A percentile compares a stretch with the other conserved stretches of the same genome.
Evolutionary conservation across 345 rosid genomes (phyloP).

Genomic region (Kernera saxatilis): DNA sequence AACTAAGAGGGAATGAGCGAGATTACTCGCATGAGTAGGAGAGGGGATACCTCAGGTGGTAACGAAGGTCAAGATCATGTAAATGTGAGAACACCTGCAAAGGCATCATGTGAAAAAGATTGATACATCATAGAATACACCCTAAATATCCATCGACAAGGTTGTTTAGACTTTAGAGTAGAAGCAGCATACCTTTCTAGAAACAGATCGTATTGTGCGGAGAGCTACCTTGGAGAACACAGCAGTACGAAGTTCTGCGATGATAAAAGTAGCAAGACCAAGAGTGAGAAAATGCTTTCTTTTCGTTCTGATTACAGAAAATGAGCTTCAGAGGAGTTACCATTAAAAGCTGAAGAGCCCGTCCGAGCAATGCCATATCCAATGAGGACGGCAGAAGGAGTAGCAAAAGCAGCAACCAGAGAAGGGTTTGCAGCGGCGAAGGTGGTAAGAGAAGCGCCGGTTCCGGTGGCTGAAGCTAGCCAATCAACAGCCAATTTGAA

Average conservation of each 20-base stretch:
- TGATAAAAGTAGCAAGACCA: conserved; percentile 3
- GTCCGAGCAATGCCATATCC: conserved; percentile 94
- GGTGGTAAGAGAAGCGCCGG: conserved; percentile 46
- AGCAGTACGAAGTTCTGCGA: conserved; percentile 88
- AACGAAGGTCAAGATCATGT: conserved; percentile 85
- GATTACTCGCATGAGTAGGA: neutral
- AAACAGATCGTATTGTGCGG: conserved; percentile 83
- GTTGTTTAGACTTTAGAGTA: neutral
- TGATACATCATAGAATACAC: neutral
- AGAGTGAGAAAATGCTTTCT: neutral
- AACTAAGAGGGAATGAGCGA: neutral
- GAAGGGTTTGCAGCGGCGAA: conserved; percentile 60
- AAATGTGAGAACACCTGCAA: conserved; percentile 89
- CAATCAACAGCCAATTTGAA: conserved; percentile 95
- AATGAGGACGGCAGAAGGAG: conserved; percentile 79
- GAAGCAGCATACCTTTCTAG: conserved; percentile 65
- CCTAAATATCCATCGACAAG: neutral
- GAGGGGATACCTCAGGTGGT: conserved; percentile 72
- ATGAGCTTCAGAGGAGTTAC: conserved; percentile 31
- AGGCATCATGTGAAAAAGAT: neutral
- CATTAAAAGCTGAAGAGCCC: conserved; percentile 84
- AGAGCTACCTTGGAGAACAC: conserved; percentile 91
- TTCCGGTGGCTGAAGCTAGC: conserved; percentile 58
- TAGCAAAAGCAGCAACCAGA: conserved; percentile 57
- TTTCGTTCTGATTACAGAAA: neutral